phyloP scores from a whole-genome alignment of 805 yeast species.

The Wickerhamiella australiensis region DNA sequence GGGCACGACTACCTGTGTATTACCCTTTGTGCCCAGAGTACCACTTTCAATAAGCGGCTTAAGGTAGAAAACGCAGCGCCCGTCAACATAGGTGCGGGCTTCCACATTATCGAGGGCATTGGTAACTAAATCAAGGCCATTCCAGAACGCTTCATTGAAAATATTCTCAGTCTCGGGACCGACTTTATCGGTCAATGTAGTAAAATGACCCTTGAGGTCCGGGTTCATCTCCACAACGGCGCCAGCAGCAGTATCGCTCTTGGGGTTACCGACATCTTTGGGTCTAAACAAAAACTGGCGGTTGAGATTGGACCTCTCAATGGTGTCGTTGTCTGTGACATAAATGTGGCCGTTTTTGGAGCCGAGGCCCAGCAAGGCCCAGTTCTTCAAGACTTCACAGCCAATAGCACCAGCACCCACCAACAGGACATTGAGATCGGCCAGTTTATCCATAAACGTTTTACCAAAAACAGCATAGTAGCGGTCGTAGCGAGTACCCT shows the following conservation, averaged over 20 bases:
- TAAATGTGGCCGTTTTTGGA: slow-evolving; percentile 70
- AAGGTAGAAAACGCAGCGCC: slow-evolving; percentile 86
- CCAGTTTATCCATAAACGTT: slow-evolving; percentile 57
- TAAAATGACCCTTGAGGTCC: slow-evolving; percentile 64
- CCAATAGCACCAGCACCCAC: slow-evolving; percentile 99
- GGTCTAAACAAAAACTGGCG: slow-evolving; percentile 94
- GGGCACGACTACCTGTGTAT: slow-evolving; percentile 93
- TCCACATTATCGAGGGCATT: slow-evolving; percentile 96
- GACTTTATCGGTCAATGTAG: slow-evolving; percentile 70
- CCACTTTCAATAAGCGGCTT: slow-evolving; percentile 93
- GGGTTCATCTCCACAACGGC: slow-evolving; percentile 85
- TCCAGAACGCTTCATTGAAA: slow-evolving; percentile 81
- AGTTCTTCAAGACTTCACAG: slow-evolving; percentile 94
- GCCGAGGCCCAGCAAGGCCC: slow-evolving; percentile 96
- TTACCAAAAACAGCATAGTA: slow-evolving; percentile 91
- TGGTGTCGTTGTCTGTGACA: slow-evolving; percentile 88
- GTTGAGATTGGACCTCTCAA: slow-evolving; percentile 90
- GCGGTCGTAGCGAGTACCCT: slow-evolving; percentile 77
- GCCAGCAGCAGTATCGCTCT: slow-evolving; percentile 78
- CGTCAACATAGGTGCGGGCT: slow-evolving; percentile 94
- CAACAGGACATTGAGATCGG: slow-evolving; percentile 70
- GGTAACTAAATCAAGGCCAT: slow-evolving; percentile 70
- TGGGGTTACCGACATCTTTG: slow-evolving; percentile 82
- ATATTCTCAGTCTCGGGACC: slow-evolving; percentile 85
- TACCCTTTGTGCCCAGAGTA: slow-evolving; percentile 96